Evolutionary conservation across 2,329 filamentous ascomycete species (phyloP).

Genomic region (Sclerotinia subarctica): DNA sequence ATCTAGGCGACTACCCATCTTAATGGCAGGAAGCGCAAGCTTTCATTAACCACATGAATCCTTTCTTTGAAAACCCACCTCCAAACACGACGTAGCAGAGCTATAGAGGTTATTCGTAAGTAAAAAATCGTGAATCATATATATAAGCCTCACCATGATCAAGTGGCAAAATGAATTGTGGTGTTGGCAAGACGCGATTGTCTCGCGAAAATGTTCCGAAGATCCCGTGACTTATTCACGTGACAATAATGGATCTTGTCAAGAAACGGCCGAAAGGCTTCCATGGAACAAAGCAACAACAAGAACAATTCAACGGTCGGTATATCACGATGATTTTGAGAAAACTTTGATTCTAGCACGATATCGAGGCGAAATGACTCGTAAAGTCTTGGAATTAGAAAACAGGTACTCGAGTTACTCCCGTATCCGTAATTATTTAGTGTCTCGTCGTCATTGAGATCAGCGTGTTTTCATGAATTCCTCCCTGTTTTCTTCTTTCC

Average conservation of each 20-base stretch:
- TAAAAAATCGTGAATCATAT: not conserved
- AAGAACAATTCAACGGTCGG: no score
- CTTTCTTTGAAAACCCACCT: not conserved
- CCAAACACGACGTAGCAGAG: no score
- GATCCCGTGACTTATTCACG: no score
- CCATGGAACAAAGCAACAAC: no score
- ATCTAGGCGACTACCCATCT: conserved; percentile 59
- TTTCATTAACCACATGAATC: not conserved
- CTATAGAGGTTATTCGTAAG: not conserved
- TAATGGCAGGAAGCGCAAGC: not conserved
- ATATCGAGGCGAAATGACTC: not conserved
- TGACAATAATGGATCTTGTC: no score
- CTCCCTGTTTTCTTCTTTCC: not conserved
- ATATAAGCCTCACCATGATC: not conserved
- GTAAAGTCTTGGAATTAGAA: not conserved
- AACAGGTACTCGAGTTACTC: not conserved
- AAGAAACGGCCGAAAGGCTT: no score
- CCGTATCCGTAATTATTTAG: not conserved
- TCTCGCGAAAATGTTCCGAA: no score
- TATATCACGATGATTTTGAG: no score
- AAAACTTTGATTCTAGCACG: no score
- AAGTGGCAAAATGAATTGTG: not conserved
- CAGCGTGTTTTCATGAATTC: not conserved
- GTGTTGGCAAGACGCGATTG: no score
- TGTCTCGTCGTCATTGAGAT: not conserved